These are phyloP conservation scores for Homolaphlyctis polyrhiza DNA, from an alignment of 371 early-diverging fungal genomes.

Conservation along the genomic window DNA sequence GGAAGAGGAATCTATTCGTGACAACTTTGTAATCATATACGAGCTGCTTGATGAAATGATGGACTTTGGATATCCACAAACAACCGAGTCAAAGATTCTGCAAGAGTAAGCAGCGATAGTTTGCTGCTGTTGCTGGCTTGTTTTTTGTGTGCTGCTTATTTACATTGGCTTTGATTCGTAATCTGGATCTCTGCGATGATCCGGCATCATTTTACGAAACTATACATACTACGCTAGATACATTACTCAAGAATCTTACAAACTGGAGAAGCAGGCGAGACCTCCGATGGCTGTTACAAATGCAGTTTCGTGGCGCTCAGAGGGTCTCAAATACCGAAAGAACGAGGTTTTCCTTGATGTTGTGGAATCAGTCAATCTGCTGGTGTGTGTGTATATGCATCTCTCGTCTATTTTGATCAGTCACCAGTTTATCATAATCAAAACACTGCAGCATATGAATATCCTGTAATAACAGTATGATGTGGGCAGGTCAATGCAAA, in stretches of 20 bases:
- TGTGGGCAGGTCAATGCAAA: conserved; percentile 66
- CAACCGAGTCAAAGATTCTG: conserved; percentile 94
- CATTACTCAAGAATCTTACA: conserved; percentile 96
- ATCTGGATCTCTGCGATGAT: neutral
- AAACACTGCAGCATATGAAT: neutral
- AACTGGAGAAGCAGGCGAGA: conserved; percentile 73
- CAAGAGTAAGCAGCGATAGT: conserved; percentile 63
- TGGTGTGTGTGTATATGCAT: conserved; percentile 49
- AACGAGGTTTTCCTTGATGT: conserved; percentile 91
- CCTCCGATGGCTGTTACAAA: conserved; percentile 97
- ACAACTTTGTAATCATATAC: conserved; percentile 94
- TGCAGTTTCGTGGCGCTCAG: conserved; percentile 96
- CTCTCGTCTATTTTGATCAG: neutral
- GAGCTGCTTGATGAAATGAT: conserved; percentile 99
- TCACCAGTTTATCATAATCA: neutral
- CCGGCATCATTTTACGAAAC: neutral
- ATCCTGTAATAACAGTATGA: no score
- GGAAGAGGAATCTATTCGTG: conserved; percentile 95
- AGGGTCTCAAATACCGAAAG: conserved; percentile 92
- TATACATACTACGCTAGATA: conserved; percentile 48
- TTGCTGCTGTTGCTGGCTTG: neutral
- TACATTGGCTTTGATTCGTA: conserved; percentile 2
- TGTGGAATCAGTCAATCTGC: conserved; percentile 87
- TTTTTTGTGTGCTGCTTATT: no score
- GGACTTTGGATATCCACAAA: conserved; percentile 99